Percentiles rank a stretch among this genome's conserved stretches.
These are phyloP conservation scores for Mycena filopes DNA, from an alignment of 768 basidiomycete genomes.

Conservation along the genomic window DNA sequence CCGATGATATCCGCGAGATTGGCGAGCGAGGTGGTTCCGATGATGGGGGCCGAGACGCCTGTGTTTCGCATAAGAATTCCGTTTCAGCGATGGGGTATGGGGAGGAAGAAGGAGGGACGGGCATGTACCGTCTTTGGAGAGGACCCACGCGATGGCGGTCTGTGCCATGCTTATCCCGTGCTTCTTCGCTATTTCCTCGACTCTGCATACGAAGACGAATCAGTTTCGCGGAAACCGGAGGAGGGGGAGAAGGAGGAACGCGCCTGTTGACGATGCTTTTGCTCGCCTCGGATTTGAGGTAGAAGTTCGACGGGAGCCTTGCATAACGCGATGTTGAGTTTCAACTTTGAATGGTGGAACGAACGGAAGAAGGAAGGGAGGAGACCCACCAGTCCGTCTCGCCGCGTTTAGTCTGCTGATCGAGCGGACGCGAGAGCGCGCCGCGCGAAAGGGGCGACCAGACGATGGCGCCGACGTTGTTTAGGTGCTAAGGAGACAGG, in stretches of 20 bases:
- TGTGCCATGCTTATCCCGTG: conserved; percentile 58
- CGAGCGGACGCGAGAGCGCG: conserved; percentile 43
- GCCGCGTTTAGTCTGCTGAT: conserved; percentile 41
- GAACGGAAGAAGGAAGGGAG: no score
- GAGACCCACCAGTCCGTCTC: neutral
- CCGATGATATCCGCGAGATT: no score
- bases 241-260: no score
- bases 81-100: no score
- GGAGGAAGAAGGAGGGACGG: no score
- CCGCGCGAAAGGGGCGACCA: conserved; percentile 54
- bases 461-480: conserved; percentile 51
- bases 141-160: conserved; percentile 55
- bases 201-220: conserved; percentile 35
- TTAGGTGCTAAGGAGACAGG: no score
- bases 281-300: no score
- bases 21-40: no score
- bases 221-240: no score
- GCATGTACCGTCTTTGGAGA: conserved; percentile 48
- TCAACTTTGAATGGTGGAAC: neutral
- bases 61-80: no score
- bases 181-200: conserved; percentile 59
- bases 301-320: neutral
- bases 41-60: no score
- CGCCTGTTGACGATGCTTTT: no score
- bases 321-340: neutral